Evolutionary conservation across 1,284 basidiomycete genomes (phyloP).

Genomic region (Tilletia setariae): DNA sequence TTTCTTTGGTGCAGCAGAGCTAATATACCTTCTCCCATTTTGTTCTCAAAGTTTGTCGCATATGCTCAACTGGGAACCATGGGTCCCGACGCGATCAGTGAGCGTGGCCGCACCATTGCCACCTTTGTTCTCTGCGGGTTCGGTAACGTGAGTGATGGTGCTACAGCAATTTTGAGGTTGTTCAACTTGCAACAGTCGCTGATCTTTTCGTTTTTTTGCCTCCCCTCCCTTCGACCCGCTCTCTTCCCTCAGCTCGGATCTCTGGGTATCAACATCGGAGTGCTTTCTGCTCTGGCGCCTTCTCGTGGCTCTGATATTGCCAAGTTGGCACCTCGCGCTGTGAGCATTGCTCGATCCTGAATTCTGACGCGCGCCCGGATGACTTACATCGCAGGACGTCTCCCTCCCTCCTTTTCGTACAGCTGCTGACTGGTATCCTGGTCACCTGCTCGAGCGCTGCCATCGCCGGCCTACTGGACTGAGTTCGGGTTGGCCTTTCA

Average conservation of each 20-base stretch:
- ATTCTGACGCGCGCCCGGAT: no score
- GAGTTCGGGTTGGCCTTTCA: background rate
- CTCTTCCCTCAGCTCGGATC: slow-evolving; percentile 55
- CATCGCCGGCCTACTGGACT: slow-evolving; percentile 54
- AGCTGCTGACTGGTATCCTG: slow-evolving; percentile 50
- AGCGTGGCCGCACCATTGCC: slow-evolving; percentile 71
- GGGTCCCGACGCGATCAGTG: slow-evolving; percentile 60
- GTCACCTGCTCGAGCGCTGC: slow-evolving; percentile 56
- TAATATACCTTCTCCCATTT: no score
- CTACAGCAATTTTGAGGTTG: no score
- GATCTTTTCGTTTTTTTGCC: no score
- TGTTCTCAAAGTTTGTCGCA: slow-evolving; percentile 75
- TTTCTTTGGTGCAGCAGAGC: no score
- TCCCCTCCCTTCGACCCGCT: background rate
- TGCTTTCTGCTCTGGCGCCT: slow-evolving; percentile 78
- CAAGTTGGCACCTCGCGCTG: slow-evolving; percentile 67
- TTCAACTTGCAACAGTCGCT: no score
- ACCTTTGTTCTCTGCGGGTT: slow-evolving; percentile 84
- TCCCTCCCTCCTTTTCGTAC: background rate
- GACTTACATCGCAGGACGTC: background rate
- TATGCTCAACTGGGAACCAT: slow-evolving; percentile 59
- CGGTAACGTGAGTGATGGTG: slow-evolving; percentile 62
- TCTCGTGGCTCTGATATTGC: slow-evolving; percentile 70
- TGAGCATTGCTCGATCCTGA: background rate
- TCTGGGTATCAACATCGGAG: slow-evolving; percentile 85